These are phyloP conservation scores for Escallonia herrerae DNA, from an alignment of 129 eudicot species.

Conservation along the genomic window DNA sequence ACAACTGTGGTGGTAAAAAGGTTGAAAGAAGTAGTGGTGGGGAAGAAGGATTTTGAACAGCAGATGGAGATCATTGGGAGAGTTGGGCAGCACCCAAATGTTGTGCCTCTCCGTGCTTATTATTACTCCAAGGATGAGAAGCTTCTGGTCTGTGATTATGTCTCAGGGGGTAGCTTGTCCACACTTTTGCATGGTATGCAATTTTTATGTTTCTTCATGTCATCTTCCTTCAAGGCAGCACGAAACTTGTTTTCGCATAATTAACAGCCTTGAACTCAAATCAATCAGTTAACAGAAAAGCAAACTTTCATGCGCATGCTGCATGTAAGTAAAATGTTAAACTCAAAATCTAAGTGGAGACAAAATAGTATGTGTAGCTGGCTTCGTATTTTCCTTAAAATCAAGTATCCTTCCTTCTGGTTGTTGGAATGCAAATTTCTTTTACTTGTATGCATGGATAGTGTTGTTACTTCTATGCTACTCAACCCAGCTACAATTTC, in stretches of 20 bases:
- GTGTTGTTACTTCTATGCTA: too few species aligned
- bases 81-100: slow-evolving; percentile 76
- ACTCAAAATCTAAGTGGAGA: too few species aligned
- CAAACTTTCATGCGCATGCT: neutral
- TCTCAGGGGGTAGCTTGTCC: slow-evolving; percentile 70
- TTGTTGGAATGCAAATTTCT: too few species aligned
- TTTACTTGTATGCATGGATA: too few species aligned
- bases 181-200: slow-evolving; percentile 69
- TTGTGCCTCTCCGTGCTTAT: slow-evolving; percentile 82
- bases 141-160: slow-evolving; percentile 68
- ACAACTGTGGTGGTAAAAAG: slow-evolving; percentile 73
- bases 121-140: slow-evolving; percentile 85
- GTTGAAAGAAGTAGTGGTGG: slow-evolving; percentile 57
- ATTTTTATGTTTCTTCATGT: neutral
- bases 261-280: neutral
- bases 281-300: neutral
- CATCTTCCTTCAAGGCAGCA: too few species aligned
- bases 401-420: too few species aligned
- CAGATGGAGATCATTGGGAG: slow-evolving; percentile 85
- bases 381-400: too few species aligned
- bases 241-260: too few species aligned
- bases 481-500: too few species aligned
- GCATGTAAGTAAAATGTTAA: neutral
- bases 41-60: slow-evolving; percentile 76
- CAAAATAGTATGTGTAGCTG: too few species aligned